A percentile compares a stretch with the other conserved stretches of the same genome.
Conservation (phyloP, 495 filamentous ascomycete genomes). For the Aspergillus haitiensis region DNA sequence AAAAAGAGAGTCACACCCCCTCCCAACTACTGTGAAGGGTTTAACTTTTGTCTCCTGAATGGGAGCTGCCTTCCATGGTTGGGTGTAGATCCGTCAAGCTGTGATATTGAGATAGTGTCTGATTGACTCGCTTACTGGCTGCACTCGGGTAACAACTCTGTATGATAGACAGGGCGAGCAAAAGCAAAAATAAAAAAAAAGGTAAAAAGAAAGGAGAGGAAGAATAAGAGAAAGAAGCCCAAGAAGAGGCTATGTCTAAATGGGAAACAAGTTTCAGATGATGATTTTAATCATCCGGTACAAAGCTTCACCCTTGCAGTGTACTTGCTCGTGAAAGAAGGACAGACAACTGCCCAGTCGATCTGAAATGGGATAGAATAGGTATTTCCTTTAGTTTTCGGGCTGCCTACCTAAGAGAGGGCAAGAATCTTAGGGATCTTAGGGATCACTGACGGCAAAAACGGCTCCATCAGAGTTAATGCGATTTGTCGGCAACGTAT, state of each 20-base stretch:
- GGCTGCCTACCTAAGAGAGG: neutral
- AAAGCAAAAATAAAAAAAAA: neutral
- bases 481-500: slow-evolving; percentile 18
- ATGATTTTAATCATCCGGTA: slow-evolving; percentile 4
- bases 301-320: slow-evolving; percentile 13
- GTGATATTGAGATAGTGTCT: slow-evolving; percentile 6
- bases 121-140: neutral
- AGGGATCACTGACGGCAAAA: slow-evolving; percentile 11
- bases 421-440: neutral
- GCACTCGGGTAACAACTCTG: neutral
- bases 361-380: too few species aligned
- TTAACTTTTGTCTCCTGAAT: neutral
- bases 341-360: neutral
- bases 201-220: neutral
- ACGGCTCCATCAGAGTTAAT: slow-evolving; percentile 20
- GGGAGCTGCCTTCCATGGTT: slow-evolving; percentile 6
- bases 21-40: slow-evolving; percentile 13
- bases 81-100: slow-evolving; percentile 14
- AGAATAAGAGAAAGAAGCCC: slow-evolving; percentile 5
- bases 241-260: neutral
- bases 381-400: neutral
- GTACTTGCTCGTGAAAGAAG: neutral
- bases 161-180: neutral
- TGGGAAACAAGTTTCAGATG: neutral
- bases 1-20: slow-evolving; percentile 4